A percentile compares a stretch with the other conserved stretches of the same genome.
phyloP scores from a whole-genome alignment of 768 basidiomycete species.

The Pleurotus sapidus region DNA sequence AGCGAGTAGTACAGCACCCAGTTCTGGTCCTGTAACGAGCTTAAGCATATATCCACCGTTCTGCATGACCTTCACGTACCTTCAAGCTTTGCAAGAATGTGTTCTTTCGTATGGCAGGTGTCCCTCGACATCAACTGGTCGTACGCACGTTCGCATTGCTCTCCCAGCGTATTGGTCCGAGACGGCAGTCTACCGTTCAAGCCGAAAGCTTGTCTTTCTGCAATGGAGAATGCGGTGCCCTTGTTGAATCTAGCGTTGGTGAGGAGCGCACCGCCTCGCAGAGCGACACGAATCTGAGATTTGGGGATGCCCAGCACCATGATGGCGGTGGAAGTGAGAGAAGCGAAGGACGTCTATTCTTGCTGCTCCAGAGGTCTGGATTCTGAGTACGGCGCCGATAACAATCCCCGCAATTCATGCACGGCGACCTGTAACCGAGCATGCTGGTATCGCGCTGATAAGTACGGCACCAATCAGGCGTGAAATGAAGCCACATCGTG shows the following conservation, averaged over 20 bases:
- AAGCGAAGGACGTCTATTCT: not conserved
- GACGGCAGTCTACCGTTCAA: constrained; percentile 48
- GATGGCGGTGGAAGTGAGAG: constrained; percentile 1
- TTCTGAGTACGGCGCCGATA: too few species aligned
- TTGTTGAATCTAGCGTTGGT: constrained; percentile 71
- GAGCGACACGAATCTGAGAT: constrained; percentile 38
- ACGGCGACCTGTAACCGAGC: too few species aligned
- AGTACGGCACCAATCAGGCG: too few species aligned
- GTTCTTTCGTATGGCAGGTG: constrained; percentile 54
- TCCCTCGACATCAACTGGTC: constrained; percentile 46
- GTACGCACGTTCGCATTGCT: constrained; percentile 76
- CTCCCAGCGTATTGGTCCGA: constrained; percentile 62
- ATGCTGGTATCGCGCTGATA: too few species aligned
- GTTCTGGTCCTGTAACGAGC: constrained; percentile 56
- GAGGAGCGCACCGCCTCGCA: constrained; percentile 63
- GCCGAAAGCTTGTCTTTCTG: constrained; percentile 71
- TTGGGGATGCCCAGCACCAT: not conserved
- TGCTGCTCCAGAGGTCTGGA: constrained; percentile 2
- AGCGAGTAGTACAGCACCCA: constrained; percentile 80
- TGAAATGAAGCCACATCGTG: too few species aligned
- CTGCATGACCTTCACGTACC: not conserved
- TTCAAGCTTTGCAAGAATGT: constrained; percentile 74
- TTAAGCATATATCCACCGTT: not conserved
- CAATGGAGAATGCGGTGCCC: constrained; percentile 70
- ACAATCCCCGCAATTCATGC: too few species aligned